Evolutionary conservation across 495 filamentous ascomycete genomes (phyloP), one percentile per base, ranked within the genome.

Genomic region (Tricharina praecox): DNA sequence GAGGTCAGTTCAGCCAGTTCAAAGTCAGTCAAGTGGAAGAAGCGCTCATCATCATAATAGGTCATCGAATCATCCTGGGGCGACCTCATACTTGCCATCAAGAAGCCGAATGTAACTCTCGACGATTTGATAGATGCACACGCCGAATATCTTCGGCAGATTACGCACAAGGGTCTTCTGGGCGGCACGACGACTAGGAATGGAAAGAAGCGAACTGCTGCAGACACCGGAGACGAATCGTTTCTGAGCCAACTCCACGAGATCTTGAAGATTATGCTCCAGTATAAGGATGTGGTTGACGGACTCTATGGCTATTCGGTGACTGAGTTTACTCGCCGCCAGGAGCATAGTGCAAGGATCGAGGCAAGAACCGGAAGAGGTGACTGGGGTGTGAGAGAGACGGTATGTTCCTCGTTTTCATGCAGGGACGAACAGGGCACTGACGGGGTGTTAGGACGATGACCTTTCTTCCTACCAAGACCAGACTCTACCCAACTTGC

Each of bases 61-160:
- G 92, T 99, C 52, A 96, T 99, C 61, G 90, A 96, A 63, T 76
- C 78, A 45, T 82, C 80, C 45, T 99, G 92, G 92, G 77, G 82
- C 50, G 77, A 84, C 53, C 71, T 99, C 5, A 80, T 93, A 54
- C 71, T 74, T 2, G 79, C 79, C 30, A 77, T 94, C 45, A 72
- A 69, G 38, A 85, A 81, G 59, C 82, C 84, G 13, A 79, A 80
- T 26, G 82, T 77, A 55, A 99, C 92, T 0, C 73, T 99, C 13
- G 92, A 96, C 66, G 90, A 96, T 61, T 71, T 99, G 15, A 95
- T 96, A 61, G 73, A 74, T 35, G 92, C 90, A 9, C 92, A 99
- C 63, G 81, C 77, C 23, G 77, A 73, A 46, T 99, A 96, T 64
- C 77, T 99, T 18, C 83, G 81, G 39, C 77, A 78, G 32, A 94